phyloP scores from a whole-genome alignment of 2,329 filamentous ascomycete genomes.

The Pseudopithomyces chartarum region DNA sequence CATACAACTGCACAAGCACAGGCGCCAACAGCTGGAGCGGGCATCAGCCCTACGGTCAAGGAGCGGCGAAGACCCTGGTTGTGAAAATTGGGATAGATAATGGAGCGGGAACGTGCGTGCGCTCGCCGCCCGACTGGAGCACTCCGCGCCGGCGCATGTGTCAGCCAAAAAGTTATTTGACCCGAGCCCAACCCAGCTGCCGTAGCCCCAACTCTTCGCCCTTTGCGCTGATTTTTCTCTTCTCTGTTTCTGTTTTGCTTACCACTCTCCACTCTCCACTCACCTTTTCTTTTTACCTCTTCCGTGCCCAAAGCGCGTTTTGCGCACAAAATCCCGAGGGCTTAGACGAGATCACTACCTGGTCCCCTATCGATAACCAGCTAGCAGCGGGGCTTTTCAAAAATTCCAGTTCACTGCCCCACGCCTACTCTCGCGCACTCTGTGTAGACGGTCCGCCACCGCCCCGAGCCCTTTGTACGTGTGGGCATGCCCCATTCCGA shows the following conservation, averaged over 20 bases:
- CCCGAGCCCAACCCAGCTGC: slow-evolving; percentile 4
- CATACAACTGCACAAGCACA: not conserved
- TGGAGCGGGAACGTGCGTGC: not conserved
- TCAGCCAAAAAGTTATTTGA: slow-evolving; percentile 4
- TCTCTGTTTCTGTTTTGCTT: not conserved
- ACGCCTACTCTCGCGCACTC: slow-evolving; percentile 3
- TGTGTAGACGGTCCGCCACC: not conserved
- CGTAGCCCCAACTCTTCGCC: not conserved
- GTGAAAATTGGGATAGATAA: not conserved
- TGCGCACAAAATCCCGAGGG: slow-evolving; percentile 1
- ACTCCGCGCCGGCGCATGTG: not conserved
- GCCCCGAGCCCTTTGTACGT: not conserved
- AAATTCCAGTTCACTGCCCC: slow-evolving; percentile 5
- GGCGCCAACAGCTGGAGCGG: not conserved
- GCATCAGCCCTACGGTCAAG: slow-evolving; percentile 2
- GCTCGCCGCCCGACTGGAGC: slow-evolving; percentile 1
- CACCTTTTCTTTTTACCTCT: not conserved
- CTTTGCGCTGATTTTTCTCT: not conserved
- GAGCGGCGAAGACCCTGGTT: not conserved
- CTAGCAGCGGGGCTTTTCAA: not conserved
- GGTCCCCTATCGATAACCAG: slow-evolving; percentile 3
- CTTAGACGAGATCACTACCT: slow-evolving; percentile 2
- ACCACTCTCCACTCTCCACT: slow-evolving; percentile 1
- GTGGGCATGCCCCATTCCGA: slow-evolving; percentile 56
- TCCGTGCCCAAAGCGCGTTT: not conserved